phyloP scores from a whole-genome alignment of 352 stramenopile species.

The Phytophthora pistaciae region DNA sequence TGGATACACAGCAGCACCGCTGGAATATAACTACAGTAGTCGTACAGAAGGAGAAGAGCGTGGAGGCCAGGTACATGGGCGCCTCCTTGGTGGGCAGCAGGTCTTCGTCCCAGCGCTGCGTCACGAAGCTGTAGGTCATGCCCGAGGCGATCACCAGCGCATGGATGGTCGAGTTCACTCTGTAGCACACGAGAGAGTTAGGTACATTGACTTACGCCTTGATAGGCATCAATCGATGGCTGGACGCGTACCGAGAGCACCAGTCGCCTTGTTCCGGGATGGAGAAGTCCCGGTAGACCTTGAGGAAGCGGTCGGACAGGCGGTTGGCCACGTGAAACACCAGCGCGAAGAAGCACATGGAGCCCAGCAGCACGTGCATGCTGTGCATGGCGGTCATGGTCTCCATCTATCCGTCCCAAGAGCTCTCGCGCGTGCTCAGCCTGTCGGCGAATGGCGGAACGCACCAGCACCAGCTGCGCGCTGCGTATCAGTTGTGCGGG shows the following conservation, averaged over 20 bases:
- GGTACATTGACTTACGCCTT: not conserved
- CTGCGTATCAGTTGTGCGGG: slow-evolving; percentile 26
- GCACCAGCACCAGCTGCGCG: not conserved
- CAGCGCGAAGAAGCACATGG: slow-evolving; percentile 64
- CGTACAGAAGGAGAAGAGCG: slow-evolving; percentile 84
- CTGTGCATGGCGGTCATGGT: slow-evolving; percentile 30
- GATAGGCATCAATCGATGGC: not conserved
- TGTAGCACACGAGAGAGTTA: slow-evolving; percentile 21
- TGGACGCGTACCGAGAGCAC: slow-evolving; percentile 68
- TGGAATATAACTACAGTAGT: not conserved
- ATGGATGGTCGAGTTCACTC: slow-evolving; percentile 86
- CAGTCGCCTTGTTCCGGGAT: slow-evolving; percentile 77
- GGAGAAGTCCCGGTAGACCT: slow-evolving; percentile 79
- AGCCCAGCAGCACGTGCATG: slow-evolving; percentile 58
- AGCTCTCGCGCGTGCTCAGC: not conserved
- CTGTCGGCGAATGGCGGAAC: slow-evolving; percentile 22
- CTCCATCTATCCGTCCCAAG: not conserved
- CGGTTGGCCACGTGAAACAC: slow-evolving; percentile 61
- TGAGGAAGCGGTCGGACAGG: slow-evolving; percentile 65
- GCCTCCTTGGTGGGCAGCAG: slow-evolving; percentile 66
- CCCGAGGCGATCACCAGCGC: slow-evolving; percentile 68
- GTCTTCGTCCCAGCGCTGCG: slow-evolving; percentile 73
- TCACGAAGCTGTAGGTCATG: slow-evolving; percentile 68
- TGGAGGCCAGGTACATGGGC: slow-evolving; percentile 49
- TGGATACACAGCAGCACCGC: not conserved